Evolutionary conservation across 371 early-diverging fungal species (phyloP).

Genomic region (Mucor sp.): DNA sequence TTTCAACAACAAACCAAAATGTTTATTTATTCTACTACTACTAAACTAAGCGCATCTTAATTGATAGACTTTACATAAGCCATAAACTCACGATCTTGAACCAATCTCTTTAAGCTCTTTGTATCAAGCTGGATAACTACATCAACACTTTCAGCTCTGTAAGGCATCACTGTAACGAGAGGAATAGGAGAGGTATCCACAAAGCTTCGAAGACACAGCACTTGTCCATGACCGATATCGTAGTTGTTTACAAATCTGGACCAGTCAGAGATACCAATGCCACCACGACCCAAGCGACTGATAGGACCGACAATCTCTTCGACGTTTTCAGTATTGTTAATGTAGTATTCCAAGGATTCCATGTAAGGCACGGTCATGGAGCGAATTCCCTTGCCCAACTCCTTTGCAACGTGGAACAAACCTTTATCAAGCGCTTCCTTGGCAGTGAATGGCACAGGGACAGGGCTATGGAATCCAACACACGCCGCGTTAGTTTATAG

Average conservation of each 20-base stretch:
- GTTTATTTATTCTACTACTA: background rate
- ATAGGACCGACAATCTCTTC: slow-evolving; percentile 8
- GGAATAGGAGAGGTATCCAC: slow-evolving; percentile 19
- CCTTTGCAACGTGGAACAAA: slow-evolving; percentile 3
- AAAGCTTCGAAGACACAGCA: slow-evolving; percentile 10
- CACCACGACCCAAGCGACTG: slow-evolving; percentile 1
- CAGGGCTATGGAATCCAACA: slow-evolving; percentile 3
- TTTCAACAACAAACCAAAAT: background rate
- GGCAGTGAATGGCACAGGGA: slow-evolving; percentile 5
- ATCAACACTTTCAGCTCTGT: background rate
- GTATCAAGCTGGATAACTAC: slow-evolving; percentile 15
- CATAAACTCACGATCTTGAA: slow-evolving; percentile 14
- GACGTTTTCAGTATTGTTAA: slow-evolving; percentile 4
- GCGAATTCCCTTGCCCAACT: background rate
- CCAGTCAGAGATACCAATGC: slow-evolving; percentile 22
- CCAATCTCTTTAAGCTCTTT: slow-evolving; percentile 9
- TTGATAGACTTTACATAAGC: slow-evolving; percentile 2
- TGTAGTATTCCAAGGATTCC: slow-evolving; percentile 23
- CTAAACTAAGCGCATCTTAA: background rate
- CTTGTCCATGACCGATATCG: slow-evolving; percentile 14
- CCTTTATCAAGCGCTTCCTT: slow-evolving; percentile 3
- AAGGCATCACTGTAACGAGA: slow-evolving; percentile 14
- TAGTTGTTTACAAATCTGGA: slow-evolving; percentile 7
- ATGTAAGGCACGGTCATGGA: slow-evolving; percentile 14
- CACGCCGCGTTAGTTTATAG: background rate